Evolutionary conservation across 1,139 yeast species (phyloP).

Genomic region (Debaryomyces subglobosus): DNA sequence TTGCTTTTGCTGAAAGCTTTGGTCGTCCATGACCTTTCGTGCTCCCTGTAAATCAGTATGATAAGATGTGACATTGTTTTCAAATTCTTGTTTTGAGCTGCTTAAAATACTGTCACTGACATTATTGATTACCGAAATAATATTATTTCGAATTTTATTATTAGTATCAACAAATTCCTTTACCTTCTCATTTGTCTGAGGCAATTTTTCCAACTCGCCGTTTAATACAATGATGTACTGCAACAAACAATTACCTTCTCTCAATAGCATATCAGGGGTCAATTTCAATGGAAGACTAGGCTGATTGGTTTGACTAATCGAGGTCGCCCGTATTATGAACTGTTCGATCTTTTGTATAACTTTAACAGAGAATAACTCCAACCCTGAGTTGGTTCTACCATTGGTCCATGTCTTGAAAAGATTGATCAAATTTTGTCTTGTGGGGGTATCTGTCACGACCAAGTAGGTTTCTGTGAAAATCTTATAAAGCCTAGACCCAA

Average conservation of each 20-base stretch:
- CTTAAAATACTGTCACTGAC: conserved; percentile 33
- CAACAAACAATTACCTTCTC: conserved; percentile 36
- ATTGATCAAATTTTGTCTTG: conserved; percentile 41
- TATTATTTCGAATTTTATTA: conserved; percentile 29
- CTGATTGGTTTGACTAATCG: conserved; percentile 18
- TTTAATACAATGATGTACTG: conserved; percentile 32
- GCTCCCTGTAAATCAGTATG: conserved; percentile 30
- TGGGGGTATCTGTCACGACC: conserved; percentile 42
- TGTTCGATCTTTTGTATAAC: conserved; percentile 38
- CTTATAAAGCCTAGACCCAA: conserved; percentile 36
- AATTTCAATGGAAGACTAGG: conserved; percentile 18
- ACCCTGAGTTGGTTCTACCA: conserved; percentile 36
- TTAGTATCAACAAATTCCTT: conserved; percentile 17
- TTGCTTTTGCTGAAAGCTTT: conserved; percentile 25
- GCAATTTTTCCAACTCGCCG: conserved; percentile 19
- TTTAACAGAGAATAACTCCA: conserved; percentile 37
- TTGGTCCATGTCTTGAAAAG: conserved; percentile 45
- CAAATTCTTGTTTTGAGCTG: conserved; percentile 28
- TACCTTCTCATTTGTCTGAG: conserved; percentile 15
- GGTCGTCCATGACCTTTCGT: conserved; percentile 36
- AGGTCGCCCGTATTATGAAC: conserved; percentile 45
- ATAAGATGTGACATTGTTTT: conserved; percentile 27
- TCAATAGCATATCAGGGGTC: conserved; percentile 33
- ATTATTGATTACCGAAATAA: conserved; percentile 36
- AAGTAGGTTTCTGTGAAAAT: conserved; percentile 43